phyloP scores from a whole-genome alignment of 2,329 filamentous ascomycete genomes.

The Mycocentrospora acerina region DNA sequence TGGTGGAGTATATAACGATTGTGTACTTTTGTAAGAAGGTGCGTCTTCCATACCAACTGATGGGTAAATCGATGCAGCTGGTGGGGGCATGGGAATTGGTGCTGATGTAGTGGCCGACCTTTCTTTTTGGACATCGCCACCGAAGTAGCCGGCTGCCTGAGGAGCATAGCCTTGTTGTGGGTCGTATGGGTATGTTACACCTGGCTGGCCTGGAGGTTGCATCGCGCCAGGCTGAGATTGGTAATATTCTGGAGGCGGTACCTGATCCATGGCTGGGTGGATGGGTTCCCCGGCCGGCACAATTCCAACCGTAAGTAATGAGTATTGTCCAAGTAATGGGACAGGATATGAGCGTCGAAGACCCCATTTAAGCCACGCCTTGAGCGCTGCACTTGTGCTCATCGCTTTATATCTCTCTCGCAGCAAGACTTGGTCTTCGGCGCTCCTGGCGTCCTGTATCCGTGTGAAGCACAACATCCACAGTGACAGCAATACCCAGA shows the following conservation, averaged over 20 bases:
- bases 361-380: conserved; percentile 36
- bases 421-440: conserved; percentile 33
- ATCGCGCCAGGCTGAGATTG: conserved; percentile 12
- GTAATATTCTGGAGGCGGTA: conserved; percentile 8
- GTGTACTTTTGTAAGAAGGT: conserved; percentile 11
- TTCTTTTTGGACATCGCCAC: conserved; percentile 12
- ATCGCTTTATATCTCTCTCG: conserved; percentile 33
- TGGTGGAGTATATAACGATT: conserved; percentile 15
- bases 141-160: conserved; percentile 20
- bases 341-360: conserved; percentile 34
- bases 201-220: conserved; percentile 23
- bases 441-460: conserved; percentile 31
- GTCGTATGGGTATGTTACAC: conserved; percentile 19
- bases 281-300: conserved; percentile 28
- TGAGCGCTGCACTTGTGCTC: conserved; percentile 28
- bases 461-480: conserved; percentile 36
- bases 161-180: conserved; percentile 20
- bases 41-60: no score
- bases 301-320: conserved; percentile 30
- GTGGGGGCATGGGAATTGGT: conserved; percentile 4
- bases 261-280: conserved; percentile 26
- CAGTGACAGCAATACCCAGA: conserved; percentile 32
- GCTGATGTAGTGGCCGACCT: conserved; percentile 11
- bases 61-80: no score
- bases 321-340: conserved; percentile 32